Evolutionary conservation across 495 filamentous ascomycete species (phyloP).

Genomic region (Jackrogersella minutella): DNA sequence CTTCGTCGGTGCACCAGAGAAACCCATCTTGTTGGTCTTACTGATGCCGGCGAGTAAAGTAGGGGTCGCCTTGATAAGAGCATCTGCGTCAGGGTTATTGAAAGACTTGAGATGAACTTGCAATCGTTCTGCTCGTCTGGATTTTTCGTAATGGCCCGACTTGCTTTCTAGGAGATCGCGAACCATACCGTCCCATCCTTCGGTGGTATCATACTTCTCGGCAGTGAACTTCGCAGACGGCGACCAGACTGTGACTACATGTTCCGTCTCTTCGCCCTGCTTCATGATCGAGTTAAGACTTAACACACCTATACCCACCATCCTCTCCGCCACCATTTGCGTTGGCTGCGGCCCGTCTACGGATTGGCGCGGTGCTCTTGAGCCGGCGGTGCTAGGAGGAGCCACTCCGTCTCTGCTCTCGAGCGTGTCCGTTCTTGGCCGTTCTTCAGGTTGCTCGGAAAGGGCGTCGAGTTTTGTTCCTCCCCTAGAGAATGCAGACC

Average conservation of each 20-base stretch:
- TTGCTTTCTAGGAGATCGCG: constrained; percentile 76
- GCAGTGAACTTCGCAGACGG: constrained; percentile 57
- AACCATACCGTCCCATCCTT: constrained; percentile 80
- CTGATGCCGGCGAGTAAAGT: constrained; percentile 83
- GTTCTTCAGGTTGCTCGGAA: constrained; percentile 57
- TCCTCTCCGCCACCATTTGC: constrained; percentile 59
- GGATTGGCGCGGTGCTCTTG: constrained; percentile 53
- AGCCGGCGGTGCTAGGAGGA: constrained; percentile 65
- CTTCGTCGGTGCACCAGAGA: constrained; percentile 88
- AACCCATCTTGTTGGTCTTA: constrained; percentile 88
- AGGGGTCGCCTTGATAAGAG: constrained; percentile 82
- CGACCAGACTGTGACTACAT: constrained; percentile 80
- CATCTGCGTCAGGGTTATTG: constrained; percentile 74
- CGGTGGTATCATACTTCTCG: constrained; percentile 62
- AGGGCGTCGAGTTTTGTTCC: constrained; percentile 58
- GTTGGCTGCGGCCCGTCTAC: constrained; percentile 54
- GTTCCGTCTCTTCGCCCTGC: constrained; percentile 78
- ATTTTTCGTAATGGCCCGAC: constrained; percentile 75
- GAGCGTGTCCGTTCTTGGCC: constrained; percentile 37
- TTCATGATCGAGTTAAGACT: constrained; percentile 79
- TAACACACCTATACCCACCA: constrained; percentile 82
- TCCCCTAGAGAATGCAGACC: constrained; percentile 56
- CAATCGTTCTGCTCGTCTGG: constrained; percentile 72
- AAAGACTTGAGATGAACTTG: constrained; percentile 82
- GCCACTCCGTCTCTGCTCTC: constrained; percentile 55